phyloP scores from a whole-genome alignment of 2,329 filamentous ascomycete genomes.

The Tolypocladium nubicola region DNA sequence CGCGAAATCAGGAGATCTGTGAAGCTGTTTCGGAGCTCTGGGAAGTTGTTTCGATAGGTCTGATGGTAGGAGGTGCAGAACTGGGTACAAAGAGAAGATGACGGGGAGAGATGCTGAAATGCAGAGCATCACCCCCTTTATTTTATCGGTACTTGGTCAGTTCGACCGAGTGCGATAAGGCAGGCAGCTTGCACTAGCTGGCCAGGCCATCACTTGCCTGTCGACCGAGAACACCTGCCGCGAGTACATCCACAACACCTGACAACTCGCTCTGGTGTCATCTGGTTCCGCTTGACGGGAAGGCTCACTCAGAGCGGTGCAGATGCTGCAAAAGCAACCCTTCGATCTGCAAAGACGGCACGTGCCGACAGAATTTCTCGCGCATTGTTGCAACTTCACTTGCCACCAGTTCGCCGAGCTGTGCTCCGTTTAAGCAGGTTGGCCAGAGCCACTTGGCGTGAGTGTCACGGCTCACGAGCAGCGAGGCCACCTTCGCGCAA shows the following conservation, averaged over 20 bases:
- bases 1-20: background rate
- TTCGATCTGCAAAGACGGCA: too few species aligned
- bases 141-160: background rate
- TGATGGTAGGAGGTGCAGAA: background rate
- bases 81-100: background rate
- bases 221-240: background rate
- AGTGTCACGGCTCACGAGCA: background rate
- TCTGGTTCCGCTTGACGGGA: background rate
- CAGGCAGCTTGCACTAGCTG: background rate
- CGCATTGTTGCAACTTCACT: too few species aligned
- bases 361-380: background rate
- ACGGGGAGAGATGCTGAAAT: background rate
- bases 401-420: too few species aligned
- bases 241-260: background rate
- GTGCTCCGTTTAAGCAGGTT: background rate
- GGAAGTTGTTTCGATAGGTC: background rate
- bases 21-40: background rate
- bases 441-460: background rate
- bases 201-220: background rate
- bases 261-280: background rate
- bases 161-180: background rate
- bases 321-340: background rate
- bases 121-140: background rate
- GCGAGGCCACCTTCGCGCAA: background rate
- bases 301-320: background rate